Evolutionary conservation across 371 early-diverging fungal genomes (phyloP), one percentile per base, ranked within the genome.

Genomic region (Dichotomocladium elegans): DNA sequence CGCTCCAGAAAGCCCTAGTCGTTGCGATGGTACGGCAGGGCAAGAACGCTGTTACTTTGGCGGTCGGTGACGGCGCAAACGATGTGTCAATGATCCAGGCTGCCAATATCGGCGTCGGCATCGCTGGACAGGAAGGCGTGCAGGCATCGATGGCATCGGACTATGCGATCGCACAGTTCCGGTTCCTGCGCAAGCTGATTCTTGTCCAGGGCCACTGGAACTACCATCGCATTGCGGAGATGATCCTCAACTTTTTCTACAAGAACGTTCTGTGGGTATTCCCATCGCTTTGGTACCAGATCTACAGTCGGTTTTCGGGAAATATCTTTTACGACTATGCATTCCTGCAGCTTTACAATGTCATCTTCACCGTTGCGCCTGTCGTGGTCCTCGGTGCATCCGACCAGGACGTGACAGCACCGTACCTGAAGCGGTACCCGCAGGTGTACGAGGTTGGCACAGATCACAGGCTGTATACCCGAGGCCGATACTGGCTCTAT

Each of bases 1-100:
- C 99, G 2, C 66, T 95, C 50, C 98, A 99, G 66, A 99, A 99
- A 77, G 97, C 98, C 0, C 72, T 90, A 58, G 98, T 99, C 26
- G 96, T 98, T 1, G 83, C 86, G 47, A 70, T 96, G 45, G 87
- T 99, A n/a, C 86, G 90, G 29, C 82, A 87, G 43, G 88, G 86
- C 29, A 78, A 77, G 43, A 81, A 70, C 28, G 85, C 86, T 19
- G 85, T 86, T 40, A 94, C 91, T 48, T 78, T 94, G 46, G 97
- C 92, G 11, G 92, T 99, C 40, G 99, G 99, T 15, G 93, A 96
- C 62, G 91, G 94, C 28, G 93, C 93, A 22, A 96, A 96, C 61
- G 96, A 96, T 70, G 95, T 96, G 10, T 81, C 85, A 15, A 96
- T 96, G 96, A 91, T 96, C 47, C 90, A 91, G 66, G 87, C 82